phyloP scores from a whole-genome alignment of 2,329 filamentous ascomycete species.

The Trichoderma endophyticum region DNA sequence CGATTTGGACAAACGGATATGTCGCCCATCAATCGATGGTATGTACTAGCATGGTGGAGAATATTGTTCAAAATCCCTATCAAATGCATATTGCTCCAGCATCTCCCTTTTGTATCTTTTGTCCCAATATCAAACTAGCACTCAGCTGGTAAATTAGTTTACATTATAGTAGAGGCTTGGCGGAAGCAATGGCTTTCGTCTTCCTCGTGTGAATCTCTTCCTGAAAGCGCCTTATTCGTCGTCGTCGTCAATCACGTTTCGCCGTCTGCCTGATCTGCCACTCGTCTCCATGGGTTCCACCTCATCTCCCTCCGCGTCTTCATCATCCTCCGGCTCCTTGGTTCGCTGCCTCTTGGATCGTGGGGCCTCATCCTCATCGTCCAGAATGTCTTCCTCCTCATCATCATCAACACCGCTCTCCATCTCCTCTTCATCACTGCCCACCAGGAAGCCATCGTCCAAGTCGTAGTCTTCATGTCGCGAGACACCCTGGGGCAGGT shows the following conservation, averaged over 20 bases:
- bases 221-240: conserved; percentile 33
- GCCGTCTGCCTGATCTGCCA: conserved; percentile 47
- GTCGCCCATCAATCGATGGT: neutral
- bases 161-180: neutral
- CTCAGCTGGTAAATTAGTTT: neutral
- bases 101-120: neutral
- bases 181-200: neutral
- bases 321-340: conserved; percentile 48
- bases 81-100: neutral
- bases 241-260: conserved; percentile 58
- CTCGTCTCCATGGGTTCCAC: conserved; percentile 45
- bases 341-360: conserved; percentile 51
- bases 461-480: conserved; percentile 74
- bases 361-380: conserved; percentile 52
- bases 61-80: neutral
- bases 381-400: conserved; percentile 57
- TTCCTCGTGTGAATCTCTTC: neutral
- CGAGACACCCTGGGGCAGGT: conserved; percentile 58
- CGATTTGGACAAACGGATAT: neutral
- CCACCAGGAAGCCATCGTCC: conserved; percentile 75
- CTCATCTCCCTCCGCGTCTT: conserved; percentile 54
- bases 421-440: conserved; percentile 68
- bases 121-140: neutral
- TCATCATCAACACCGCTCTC: conserved; percentile 63
- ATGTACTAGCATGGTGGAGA: neutral